Conservation (phyloP, 2,329 filamentous ascomycete species). For the Colletotrichum costaricense region DNA sequence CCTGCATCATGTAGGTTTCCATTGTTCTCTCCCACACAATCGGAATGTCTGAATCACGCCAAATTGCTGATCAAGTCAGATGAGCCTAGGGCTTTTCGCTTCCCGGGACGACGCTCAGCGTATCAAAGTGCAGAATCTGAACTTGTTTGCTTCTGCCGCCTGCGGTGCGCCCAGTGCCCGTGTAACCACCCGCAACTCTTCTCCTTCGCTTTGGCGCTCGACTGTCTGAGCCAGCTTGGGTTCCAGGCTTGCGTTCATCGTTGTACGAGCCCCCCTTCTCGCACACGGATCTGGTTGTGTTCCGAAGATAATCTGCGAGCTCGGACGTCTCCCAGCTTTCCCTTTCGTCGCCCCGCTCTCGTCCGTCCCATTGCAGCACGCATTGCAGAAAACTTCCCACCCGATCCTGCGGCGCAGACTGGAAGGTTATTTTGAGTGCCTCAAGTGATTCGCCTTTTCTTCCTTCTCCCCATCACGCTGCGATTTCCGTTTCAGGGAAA, state of each 20-base stretch:
- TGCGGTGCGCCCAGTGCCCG: background rate
- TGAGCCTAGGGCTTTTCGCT: slow-evolving; percentile 26
- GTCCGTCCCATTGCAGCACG: slow-evolving; percentile 1
- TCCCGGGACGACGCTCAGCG: slow-evolving; percentile 20
- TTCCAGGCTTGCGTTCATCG: background rate
- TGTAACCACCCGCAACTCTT: background rate
- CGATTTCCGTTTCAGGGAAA: slow-evolving; percentile 22
- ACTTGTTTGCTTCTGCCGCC: slow-evolving; percentile 12
- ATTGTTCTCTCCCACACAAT: slow-evolving; percentile 2
- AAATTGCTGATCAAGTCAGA: slow-evolving; percentile 32
- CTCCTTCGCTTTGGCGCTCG: slow-evolving; percentile 5
- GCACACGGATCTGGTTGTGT: background rate
- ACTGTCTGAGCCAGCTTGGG: background rate
- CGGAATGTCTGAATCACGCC: slow-evolving; percentile 28
- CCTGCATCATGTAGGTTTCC: slow-evolving; percentile 3
- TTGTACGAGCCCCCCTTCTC: background rate
- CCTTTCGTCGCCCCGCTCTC: background rate
- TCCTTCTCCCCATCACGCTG: background rate
- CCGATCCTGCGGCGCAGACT: background rate
- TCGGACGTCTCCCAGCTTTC: slow-evolving; percentile 11
- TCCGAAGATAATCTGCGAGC: background rate
- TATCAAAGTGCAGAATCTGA: slow-evolving; percentile 29
- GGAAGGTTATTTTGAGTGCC: slow-evolving; percentile 1
- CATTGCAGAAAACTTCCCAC: background rate
- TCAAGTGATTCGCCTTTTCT: background rate